These are phyloP conservation scores for Candida sakaeoensis DNA, from an alignment of 805 yeast genomes.

Conservation along the genomic window DNA sequence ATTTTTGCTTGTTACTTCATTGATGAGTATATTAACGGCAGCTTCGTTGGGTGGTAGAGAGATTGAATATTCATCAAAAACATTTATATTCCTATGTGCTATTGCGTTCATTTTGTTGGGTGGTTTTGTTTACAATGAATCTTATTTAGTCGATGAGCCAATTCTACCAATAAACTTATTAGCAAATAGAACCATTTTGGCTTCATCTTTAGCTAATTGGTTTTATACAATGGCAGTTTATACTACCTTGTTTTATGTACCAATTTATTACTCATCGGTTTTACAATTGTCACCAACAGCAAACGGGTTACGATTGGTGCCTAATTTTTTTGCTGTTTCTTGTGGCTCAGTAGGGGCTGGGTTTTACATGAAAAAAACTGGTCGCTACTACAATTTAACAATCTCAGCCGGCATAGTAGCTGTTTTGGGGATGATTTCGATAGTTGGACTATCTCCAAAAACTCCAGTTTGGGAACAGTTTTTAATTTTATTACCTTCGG, in stretches of 20 bases:
- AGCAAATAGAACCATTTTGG: constrained; percentile 54
- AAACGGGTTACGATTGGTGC: constrained; percentile 55
- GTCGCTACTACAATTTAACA: constrained; percentile 53
- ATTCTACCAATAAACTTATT: constrained; percentile 62
- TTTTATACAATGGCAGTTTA: constrained; percentile 67
- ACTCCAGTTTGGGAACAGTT: constrained; percentile 18
- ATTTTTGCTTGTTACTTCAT: constrained; percentile 50
- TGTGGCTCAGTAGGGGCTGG: constrained; percentile 68
- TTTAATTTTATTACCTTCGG: constrained; percentile 46
- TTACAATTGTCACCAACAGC: constrained; percentile 49
- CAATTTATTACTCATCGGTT: constrained; percentile 61
- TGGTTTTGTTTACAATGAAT: constrained; percentile 51
- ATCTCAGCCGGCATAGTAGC: constrained; percentile 40
- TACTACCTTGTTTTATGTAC: constrained; percentile 63
- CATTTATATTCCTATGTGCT: constrained; percentile 32
- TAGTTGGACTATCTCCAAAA: constrained; percentile 22
- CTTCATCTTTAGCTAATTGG: constrained; percentile 67
- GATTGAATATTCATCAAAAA: constrained; percentile 42
- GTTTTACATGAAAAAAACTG: constrained; percentile 61
- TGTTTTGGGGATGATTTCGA: constrained; percentile 43
- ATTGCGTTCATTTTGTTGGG: constrained; percentile 32
- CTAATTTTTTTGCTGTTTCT: constrained; percentile 68
- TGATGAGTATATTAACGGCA: constrained; percentile 58
- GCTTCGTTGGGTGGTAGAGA: constrained; percentile 65
- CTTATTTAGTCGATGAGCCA: constrained; percentile 54